phyloP scores from a whole-genome alignment of 768 basidiomycete species.

The Phlegmacium glaucopus region DNA sequence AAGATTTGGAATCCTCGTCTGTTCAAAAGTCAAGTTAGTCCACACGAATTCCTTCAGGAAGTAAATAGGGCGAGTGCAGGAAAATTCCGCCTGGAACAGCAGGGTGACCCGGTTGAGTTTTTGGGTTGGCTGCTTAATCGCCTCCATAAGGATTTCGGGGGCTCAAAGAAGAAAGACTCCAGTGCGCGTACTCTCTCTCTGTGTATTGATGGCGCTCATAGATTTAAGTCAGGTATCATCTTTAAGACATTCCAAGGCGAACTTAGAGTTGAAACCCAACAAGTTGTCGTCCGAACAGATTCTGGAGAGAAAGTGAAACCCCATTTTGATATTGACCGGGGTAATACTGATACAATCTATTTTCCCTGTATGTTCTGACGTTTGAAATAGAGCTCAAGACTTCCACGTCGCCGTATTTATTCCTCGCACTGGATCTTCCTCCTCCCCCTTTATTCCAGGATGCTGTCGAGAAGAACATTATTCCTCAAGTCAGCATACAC shows the following conservation, averaged over 20 bases:
- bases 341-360: slow-evolving; percentile 38
- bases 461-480: slow-evolving; percentile 95
- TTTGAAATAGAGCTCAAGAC: slow-evolving; percentile 75
- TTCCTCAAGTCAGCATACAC: slow-evolving; percentile 93
- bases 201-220: slow-evolving; percentile 10
- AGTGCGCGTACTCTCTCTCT: slow-evolving; percentile 51
- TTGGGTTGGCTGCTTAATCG: slow-evolving; percentile 93
- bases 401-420: slow-evolving; percentile 86
- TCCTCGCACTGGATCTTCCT: slow-evolving; percentile 93
- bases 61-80: slow-evolving; percentile 86
- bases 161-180: slow-evolving; percentile 88
- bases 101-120: slow-evolving; percentile 97
- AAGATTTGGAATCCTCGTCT: slow-evolving; percentile 95
- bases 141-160: slow-evolving; percentile 89
- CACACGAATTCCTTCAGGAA: slow-evolving; percentile 99
- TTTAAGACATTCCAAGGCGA: slow-evolving; percentile 95
- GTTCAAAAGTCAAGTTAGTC: slow-evolving; percentile 97
- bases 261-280: slow-evolving; percentile 88
- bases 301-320: slow-evolving; percentile 76
- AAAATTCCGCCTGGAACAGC: slow-evolving; percentile 89
- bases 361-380: slow-evolving; percentile 2
- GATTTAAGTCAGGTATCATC: slow-evolving; percentile 64
- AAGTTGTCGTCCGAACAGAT: slow-evolving; percentile 82
- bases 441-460: slow-evolving; percentile 98
- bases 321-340: slow-evolving; percentile 91